Percentiles rank a stretch among this genome's conserved stretches.
Conservation (phyloP, 140 eudicot genomes). For the Flaveria floridana region DNA sequence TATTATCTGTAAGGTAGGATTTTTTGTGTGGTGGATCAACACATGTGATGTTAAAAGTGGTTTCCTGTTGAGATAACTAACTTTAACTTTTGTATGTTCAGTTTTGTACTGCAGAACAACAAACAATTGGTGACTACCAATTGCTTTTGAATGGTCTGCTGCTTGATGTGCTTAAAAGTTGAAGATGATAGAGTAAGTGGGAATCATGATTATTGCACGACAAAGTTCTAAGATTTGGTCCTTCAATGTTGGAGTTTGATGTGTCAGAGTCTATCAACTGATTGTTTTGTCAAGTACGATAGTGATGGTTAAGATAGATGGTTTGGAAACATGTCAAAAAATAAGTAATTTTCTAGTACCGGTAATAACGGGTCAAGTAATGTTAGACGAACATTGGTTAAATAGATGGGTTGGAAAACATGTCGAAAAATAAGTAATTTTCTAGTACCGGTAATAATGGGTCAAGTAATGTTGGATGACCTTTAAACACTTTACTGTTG, state of each 20-base stretch:
- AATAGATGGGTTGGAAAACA: not conserved
- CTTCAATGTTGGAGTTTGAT: slow-evolving; percentile 19
- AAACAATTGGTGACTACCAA: slow-evolving; percentile 17
- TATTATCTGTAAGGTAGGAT: not conserved
- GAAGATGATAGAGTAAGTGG: slow-evolving; percentile 19
- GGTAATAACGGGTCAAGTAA: not conserved
- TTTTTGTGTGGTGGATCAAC: slow-evolving; percentile 13
- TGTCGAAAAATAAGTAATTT: not conserved
- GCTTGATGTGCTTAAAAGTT: slow-evolving; percentile 27
- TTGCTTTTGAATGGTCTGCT: slow-evolving; percentile 30
- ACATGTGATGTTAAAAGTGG: slow-evolving; percentile 35
- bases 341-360: not conserved
- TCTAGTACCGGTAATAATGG: not conserved
- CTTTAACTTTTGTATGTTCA: slow-evolving; percentile 26
- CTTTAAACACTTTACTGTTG: not conserved
- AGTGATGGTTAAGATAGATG: not conserved
- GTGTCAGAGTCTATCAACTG: slow-evolving; percentile 9
- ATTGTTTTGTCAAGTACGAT: slow-evolving; percentile 7
- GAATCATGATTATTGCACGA: slow-evolving; percentile 12
- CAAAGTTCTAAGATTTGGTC: slow-evolving; percentile 28
- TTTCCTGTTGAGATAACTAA: slow-evolving; percentile 14
- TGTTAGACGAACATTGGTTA: not conserved
- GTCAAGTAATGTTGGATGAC: not conserved
- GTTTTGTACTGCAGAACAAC: slow-evolving; percentile 21
- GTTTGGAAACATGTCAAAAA: not conserved